Evolutionary conservation across 371 early-diverging fungal species (phyloP), one percentile per base, ranked within the genome.

Genomic region (Mortierella polycephala): DNA sequence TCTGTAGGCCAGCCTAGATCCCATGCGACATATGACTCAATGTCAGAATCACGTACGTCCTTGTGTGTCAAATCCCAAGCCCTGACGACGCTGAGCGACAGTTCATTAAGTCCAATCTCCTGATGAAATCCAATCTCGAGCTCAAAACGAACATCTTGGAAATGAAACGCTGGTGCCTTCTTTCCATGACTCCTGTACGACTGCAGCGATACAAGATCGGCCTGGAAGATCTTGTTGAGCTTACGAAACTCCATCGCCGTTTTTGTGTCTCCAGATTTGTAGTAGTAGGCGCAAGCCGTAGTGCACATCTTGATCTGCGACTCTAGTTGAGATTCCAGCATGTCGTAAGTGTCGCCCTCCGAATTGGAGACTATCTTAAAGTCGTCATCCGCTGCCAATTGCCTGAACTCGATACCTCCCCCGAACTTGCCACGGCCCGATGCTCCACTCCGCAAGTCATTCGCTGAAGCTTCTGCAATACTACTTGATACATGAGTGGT

Each of bases 1-100:
- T 90, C 91, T 1, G 86, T 84, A 9, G 93, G 93, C 93, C 93
- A 93, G 23, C 93, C 91, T 11, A 93, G 64, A 74, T 94, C 93
- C 86, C 85, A 94, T 2, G 79, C 63, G 0, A 93, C 92, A 79
- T 84, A 91, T 2, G 88, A 85, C 10, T 91, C 90, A n/a, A 95
- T 66, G 12, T 89, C 85, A 30, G 81, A 68, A 5, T 75, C 75
- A 2, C 85, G 69, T 0, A 90, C 84, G 46, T 89, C 91, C 57
- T 87, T 74, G 4, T 80, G 84, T 7, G 87, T 85, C 30, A 93
- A 57, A 57, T 88, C 89, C 57, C 70, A 83, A 0, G 89, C 92
- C 20, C 85, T 63, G 20, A 86, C 79, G 21, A 94, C 85, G 18
- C 74, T 67, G 7, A 95, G 76, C 57, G 91, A 89, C 83, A 92